Conservation (phyloP, 441 rosid species). For the Dalechampia spathulata region DNA sequence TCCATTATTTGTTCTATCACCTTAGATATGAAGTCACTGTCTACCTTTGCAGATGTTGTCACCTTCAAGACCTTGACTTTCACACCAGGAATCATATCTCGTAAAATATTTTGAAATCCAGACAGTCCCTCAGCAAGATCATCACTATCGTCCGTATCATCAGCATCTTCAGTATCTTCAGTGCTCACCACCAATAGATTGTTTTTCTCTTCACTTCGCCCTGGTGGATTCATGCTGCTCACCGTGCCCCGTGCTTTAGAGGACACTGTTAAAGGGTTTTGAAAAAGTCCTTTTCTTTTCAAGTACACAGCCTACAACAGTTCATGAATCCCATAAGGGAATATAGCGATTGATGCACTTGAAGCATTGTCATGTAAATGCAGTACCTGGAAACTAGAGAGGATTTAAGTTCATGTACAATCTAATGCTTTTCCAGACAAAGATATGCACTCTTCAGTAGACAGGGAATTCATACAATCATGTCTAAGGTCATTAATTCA, state of each 20-base stretch:
- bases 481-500: neutral
- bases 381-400: neutral
- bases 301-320: conserved; percentile 74
- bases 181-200: conserved; percentile 44
- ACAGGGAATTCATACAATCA: no score
- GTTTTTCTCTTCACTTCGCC: conserved; percentile 51
- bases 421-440: neutral
- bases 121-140: conserved; percentile 66
- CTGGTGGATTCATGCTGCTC: conserved; percentile 38
- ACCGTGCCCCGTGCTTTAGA: conserved; percentile 34
- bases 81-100: conserved; percentile 85
- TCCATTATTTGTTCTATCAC: conserved; percentile 79
- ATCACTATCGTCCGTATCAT: conserved; percentile 61
- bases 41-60: conserved; percentile 66
- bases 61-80: conserved; percentile 88
- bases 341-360: neutral
- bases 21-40: conserved; percentile 79
- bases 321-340: conserved; percentile 15
- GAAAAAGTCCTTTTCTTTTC: conserved; percentile 44
- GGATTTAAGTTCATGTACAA: neutral
- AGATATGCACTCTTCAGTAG: no score
- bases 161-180: conserved; percentile 58
- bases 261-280: conserved; percentile 39
- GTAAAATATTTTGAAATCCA: conserved; percentile 66
- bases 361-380: neutral